Evolutionary conservation across 23 red algal species (phyloP).

Genomic region (Pyropia yezoensis): DNA sequence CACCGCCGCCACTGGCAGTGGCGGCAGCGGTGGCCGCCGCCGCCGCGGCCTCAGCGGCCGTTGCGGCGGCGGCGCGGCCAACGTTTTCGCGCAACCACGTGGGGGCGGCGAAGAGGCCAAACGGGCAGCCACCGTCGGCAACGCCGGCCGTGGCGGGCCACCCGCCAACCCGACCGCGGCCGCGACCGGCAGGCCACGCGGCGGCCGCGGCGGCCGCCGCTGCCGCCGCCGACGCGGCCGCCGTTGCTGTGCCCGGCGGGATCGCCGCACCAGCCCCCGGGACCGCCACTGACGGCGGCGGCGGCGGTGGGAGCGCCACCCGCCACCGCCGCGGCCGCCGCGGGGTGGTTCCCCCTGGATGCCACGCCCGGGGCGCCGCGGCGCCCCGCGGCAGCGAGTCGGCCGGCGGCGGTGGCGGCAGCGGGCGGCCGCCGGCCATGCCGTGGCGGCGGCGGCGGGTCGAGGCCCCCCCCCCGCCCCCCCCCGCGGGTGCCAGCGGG

Average conservation of each 20-base stretch:
- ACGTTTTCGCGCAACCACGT: too few relatives aligned
- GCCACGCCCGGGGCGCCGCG: slow-evolving; percentile 1
- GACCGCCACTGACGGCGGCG: slow-evolving; percentile 1
- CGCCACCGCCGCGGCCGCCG: slow-evolving; percentile 8
- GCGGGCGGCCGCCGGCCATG: too few relatives aligned
- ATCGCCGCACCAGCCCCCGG: neutral
- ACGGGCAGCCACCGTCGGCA: too few relatives aligned
- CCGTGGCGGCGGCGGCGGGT: too few relatives aligned
- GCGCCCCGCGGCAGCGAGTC: neutral
- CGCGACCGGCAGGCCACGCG: too few relatives aligned
- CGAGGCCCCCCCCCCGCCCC: neutral
- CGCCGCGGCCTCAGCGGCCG: too few relatives aligned
- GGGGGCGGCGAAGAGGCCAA: too few relatives aligned
- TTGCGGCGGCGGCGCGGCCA: too few relatives aligned
- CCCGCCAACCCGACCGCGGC: too few relatives aligned
- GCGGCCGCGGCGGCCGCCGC: neutral
- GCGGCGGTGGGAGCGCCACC: neutral
- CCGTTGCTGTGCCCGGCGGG: neutral
- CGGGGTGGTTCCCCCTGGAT: neutral
- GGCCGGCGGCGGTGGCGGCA: neutral
- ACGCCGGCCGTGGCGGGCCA: too few relatives aligned
- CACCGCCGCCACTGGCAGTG: too few relatives aligned
- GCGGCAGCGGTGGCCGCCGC: too few relatives aligned
- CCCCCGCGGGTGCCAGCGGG: neutral
- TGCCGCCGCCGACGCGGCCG: neutral